phyloP scores from a whole-genome alignment of 768 basidiomycete species.

The Cyclocybe aegerita region DNA sequence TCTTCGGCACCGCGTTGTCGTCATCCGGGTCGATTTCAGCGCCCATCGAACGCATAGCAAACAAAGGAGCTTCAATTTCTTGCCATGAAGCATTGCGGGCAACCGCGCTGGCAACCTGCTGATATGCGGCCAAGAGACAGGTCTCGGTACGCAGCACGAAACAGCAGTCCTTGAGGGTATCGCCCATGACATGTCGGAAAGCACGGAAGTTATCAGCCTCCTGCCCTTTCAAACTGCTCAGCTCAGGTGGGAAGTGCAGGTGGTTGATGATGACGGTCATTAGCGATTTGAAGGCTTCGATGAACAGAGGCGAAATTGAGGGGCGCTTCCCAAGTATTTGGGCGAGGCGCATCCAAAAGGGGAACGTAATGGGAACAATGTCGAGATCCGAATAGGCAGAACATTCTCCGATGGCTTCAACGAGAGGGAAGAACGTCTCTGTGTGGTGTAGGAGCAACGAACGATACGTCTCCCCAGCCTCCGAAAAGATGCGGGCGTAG shows the following conservation, averaged over 20 bases:
- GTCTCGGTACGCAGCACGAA: constrained; percentile 84
- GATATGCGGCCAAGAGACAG: constrained; percentile 80
- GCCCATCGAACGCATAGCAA: constrained; percentile 98
- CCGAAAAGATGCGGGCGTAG: constrained; percentile 89
- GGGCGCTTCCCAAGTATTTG: constrained; percentile 79
- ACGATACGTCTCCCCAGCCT: constrained; percentile 96
- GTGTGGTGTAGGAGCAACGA: constrained; percentile 85
- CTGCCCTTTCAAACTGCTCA: constrained; percentile 63
- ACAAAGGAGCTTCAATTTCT: constrained; percentile 94
- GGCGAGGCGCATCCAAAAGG: constrained; percentile 98
- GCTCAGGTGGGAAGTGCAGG: constrained; percentile 85
- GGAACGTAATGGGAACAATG: constrained; percentile 95
- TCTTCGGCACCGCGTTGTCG: constrained; percentile 86
- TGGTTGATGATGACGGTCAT: constrained; percentile 87
- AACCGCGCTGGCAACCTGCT: constrained; percentile 75
- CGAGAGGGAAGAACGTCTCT: constrained; percentile 91
- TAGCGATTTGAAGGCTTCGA: constrained; percentile 80
- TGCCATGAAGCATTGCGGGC: constrained; percentile 82
- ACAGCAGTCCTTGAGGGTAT: constrained; percentile 98
- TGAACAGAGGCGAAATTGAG: constrained; percentile 71
- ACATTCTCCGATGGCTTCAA: constrained; percentile 92
- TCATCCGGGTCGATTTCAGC: constrained; percentile 86
- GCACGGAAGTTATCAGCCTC: constrained; percentile 92
- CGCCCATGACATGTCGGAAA: constrained; percentile 98
- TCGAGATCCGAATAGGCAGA: constrained; percentile 93